These are phyloP conservation scores for Ogataea dorogensis DNA, from an alignment of 805 yeast species.

Conservation along the genomic window DNA sequence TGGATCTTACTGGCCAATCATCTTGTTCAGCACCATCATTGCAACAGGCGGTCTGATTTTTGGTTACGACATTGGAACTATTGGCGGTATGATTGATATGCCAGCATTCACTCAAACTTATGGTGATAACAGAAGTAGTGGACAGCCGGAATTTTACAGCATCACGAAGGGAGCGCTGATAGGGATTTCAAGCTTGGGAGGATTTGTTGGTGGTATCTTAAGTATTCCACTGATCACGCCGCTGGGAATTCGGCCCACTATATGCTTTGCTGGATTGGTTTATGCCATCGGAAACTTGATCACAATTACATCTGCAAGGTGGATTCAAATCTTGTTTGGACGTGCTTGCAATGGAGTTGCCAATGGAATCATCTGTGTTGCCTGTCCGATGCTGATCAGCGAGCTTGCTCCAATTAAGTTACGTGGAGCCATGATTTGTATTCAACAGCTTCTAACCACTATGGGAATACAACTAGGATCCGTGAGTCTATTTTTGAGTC, in stretches of 20 bases:
- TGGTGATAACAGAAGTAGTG: conserved; percentile 22
- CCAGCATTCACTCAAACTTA: conserved; percentile 26
- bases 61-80: conserved; percentile 38
- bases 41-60: conserved; percentile 35
- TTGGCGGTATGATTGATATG: conserved; percentile 35
- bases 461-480: conserved; percentile 35
- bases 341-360: conserved; percentile 33
- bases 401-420: conserved; percentile 33
- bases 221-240: conserved; percentile 25
- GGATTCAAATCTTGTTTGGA: conserved; percentile 30
- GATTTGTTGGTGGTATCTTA: conserved; percentile 33
- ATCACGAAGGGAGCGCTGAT: conserved; percentile 32
- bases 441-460: conserved; percentile 35
- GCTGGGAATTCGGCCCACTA: conserved; percentile 27
- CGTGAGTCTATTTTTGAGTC: conserved; percentile 22
- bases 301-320: conserved; percentile 17
- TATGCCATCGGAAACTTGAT: conserved; percentile 25
- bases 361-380: conserved; percentile 33
- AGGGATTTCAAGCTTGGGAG: conserved; percentile 32
- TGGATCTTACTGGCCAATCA: conserved; percentile 24
- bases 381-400: conserved; percentile 37
- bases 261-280: conserved; percentile 23
- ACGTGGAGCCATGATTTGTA: conserved; percentile 33
- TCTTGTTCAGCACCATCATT: conserved; percentile 26
- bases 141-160: conserved; percentile 16